These are phyloP conservation scores for Colletotrichum lindemuthianum DNA, from an alignment of 2,329 filamentous ascomycete species.

Conservation along the genomic window DNA sequence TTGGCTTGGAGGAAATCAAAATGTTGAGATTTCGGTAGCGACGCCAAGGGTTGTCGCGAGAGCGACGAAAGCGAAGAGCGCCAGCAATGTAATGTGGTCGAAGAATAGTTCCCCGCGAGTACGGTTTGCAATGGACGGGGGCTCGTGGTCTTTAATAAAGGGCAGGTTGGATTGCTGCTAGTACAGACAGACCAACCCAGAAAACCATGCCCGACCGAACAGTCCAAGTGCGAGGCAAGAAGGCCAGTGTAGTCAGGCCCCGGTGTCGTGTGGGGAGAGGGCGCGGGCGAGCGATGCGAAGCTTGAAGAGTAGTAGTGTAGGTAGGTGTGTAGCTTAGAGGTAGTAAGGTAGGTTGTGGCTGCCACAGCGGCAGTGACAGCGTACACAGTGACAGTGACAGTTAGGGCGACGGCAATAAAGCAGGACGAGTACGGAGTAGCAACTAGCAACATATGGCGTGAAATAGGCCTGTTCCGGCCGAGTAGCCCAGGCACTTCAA, in stretches of 20 bases:
- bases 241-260: constrained; percentile 8
- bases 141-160: constrained; percentile 28
- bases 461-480: no score
- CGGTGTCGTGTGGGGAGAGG: background rate
- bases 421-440: background rate
- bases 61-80: background rate
- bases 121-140: constrained; percentile 16
- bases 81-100: background rate
- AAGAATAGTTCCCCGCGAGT: background rate
- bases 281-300: background rate
- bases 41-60: no score
- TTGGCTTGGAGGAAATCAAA: background rate
- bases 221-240: no score
- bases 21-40: background rate
- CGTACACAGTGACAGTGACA: background rate
- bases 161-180: constrained; percentile 13
- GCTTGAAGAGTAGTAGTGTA: constrained; percentile 3
- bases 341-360: background rate
- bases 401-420: background rate
- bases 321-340: background rate
- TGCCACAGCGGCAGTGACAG: background rate
- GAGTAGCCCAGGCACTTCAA: no score
- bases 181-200: background rate
- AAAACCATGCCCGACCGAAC: background rate
- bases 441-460: no score